Evolutionary conservation across 306 rosid genomes (phyloP).

Genomic region (Dryas drummondii): DNA sequence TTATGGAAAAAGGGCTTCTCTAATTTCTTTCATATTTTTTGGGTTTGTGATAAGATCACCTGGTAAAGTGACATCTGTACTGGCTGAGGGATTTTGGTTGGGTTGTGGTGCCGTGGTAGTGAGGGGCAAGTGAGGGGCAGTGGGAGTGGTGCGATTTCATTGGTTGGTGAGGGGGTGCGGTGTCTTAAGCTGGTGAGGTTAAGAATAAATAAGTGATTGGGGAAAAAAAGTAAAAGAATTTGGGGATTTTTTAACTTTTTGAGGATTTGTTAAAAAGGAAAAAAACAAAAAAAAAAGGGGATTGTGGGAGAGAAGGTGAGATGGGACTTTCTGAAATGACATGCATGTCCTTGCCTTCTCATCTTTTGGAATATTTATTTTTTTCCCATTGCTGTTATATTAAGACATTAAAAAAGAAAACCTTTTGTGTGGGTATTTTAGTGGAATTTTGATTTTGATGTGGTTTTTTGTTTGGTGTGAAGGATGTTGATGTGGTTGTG

Average conservation of each 20-base stretch:
- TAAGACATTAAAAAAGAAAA: not conserved
- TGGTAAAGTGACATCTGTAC: slow-evolving; percentile 17
- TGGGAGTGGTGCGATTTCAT: slow-evolving; percentile 2
- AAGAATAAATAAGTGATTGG: slow-evolving; percentile 21
- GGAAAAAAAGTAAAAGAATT: not conserved
- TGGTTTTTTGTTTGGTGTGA: not conserved
- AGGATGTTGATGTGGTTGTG: not conserved
- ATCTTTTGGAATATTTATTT: not conserved
- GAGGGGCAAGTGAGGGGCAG: not conserved
- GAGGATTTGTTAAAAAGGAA: slow-evolving; percentile 23
- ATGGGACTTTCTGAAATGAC: slow-evolving; percentile 28
- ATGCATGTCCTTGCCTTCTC: slow-evolving; percentile 33
- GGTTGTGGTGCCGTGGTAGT: not conserved
- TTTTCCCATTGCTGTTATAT: not conserved
- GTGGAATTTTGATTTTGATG: not conserved
- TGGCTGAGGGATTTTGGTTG: slow-evolving; percentile 16
- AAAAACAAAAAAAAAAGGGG: not conserved
- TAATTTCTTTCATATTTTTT: slow-evolving; percentile 22
- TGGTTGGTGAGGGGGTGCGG: slow-evolving; percentile 33
- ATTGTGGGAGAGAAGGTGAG: slow-evolving; percentile 13
- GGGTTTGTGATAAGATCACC: slow-evolving; percentile 34
- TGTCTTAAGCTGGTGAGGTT: slow-evolving; percentile 17
- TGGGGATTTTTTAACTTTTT: slow-evolving; percentile 14
- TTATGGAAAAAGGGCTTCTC: slow-evolving; percentile 42
- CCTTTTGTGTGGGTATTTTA: not conserved